A percentile compares a stretch with the other conserved stretches of the same genome.
Conservation (phyloP, 768 basidiomycete genomes). For the Lactifluus echinatus region DNA sequence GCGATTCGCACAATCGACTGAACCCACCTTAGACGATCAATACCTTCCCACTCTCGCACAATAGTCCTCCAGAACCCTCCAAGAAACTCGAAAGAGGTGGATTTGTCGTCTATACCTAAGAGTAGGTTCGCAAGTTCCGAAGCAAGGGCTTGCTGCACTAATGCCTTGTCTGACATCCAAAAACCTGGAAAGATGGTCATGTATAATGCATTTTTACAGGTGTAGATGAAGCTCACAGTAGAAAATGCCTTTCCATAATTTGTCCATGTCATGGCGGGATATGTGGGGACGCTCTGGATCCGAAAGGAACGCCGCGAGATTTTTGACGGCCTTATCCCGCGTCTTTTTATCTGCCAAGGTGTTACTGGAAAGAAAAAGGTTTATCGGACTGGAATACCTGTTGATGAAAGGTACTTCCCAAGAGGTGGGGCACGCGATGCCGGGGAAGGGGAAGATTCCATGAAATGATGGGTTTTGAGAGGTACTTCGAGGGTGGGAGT, state of each 20-base stretch:
- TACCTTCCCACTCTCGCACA: conserved; percentile 88
- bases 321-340: conserved; percentile 84
- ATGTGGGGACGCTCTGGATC: conserved; percentile 48
- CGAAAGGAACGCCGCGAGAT: conserved; percentile 72
- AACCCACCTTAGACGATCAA: conserved; percentile 75
- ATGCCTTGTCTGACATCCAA: conserved; percentile 99
- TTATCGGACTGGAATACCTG: conserved; percentile 36
- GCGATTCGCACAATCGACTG: conserved; percentile 21
- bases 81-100: conserved; percentile 65
- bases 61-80: conserved; percentile 87
- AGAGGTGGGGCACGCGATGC: conserved; percentile 47
- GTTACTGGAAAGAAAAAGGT: not conserved
- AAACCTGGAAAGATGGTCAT: conserved; percentile 51
- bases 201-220: not conserved
- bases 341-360: conserved; percentile 68
- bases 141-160: conserved; percentile 89
- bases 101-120: conserved; percentile 50
- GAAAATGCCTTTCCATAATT: conserved; percentile 96
- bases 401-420: conserved; percentile 88
- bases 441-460: conserved; percentile 26
- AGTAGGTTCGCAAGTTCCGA: conserved; percentile 76
- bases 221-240: conserved; percentile 62
- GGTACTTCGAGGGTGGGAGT: conserved; percentile 48
- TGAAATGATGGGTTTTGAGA: too few species aligned
- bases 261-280: conserved; percentile 71